Evolutionary conservation across 2,329 filamentous ascomycete species (phyloP).

Genomic region (Sporothrix dimorphospora): DNA sequence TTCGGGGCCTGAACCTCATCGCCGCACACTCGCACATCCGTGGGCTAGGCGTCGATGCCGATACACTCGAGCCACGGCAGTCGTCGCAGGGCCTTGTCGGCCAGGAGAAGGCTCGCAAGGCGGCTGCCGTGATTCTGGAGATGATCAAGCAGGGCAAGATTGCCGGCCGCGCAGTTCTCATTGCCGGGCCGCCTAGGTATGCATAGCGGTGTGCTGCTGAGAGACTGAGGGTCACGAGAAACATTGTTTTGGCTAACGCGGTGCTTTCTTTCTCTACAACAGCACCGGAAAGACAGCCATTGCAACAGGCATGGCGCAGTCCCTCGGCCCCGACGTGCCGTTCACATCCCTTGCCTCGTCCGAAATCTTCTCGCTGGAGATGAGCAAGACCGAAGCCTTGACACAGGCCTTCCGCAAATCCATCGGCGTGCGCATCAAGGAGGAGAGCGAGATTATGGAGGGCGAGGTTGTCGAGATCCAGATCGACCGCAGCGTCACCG

Average conservation of each 20-base stretch:
- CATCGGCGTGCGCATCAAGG: constrained; percentile 96
- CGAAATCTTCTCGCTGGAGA: constrained; percentile 97
- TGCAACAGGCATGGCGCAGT: constrained; percentile 98
- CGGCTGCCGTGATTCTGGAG: constrained; percentile 91
- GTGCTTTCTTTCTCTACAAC: neutral
- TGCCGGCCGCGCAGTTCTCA: constrained; percentile 89
- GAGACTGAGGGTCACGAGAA: neutral
- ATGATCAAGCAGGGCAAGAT: constrained; percentile 99
- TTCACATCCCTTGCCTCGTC: constrained; percentile 96
- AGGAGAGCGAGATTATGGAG: constrained; percentile 99
- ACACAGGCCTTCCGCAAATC: constrained; percentile 99
- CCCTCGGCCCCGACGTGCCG: constrained; percentile 88
- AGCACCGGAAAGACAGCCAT: constrained; percentile 98
- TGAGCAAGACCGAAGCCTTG: constrained; percentile 98
- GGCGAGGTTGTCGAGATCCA: constrained; percentile 99
- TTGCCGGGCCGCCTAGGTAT: constrained; percentile 87
- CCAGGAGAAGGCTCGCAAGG: constrained; percentile 94
- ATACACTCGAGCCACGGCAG: constrained; percentile 83
- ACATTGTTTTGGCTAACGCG: neutral
- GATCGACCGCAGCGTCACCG: constrained; percentile 94
- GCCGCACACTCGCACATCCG: constrained; percentile 98
- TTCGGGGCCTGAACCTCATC: constrained; percentile 94
- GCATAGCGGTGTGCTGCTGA: constrained; percentile 24
- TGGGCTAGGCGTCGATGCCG: constrained; percentile 88
- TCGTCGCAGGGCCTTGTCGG: constrained; percentile 93